Evolutionary conservation across 371 early-diverging fungal species (phyloP).

Genomic region (Entomophthora muscae): DNA sequence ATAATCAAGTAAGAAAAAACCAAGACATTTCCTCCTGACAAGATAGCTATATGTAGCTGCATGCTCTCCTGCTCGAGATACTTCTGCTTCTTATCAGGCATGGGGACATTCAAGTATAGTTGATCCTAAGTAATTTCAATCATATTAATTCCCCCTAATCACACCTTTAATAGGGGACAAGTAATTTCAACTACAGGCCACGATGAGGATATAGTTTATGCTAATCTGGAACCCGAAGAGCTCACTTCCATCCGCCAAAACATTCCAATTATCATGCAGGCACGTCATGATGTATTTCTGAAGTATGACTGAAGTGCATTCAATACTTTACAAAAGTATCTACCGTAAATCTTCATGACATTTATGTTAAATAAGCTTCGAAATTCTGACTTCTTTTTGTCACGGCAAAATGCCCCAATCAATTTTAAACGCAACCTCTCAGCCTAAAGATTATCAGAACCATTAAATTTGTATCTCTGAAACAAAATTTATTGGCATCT

Average conservation of each 20-base stretch:
- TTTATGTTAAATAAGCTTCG: no score
- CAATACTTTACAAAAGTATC: no score
- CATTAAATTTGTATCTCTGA: no score
- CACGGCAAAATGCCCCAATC: no score
- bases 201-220: conserved; percentile 65
- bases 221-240: conserved; percentile 47
- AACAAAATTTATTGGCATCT: no score
- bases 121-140: conserved; percentile 38
- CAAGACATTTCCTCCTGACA: conserved; percentile 9
- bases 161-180: conserved; percentile 21
- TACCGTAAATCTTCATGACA: no score
- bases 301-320: background rate
- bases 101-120: conserved; percentile 92
- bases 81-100: conserved; percentile 56
- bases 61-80: conserved; percentile 85
- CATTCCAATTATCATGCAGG: conserved; percentile 62
- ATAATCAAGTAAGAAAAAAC: conserved; percentile 25
- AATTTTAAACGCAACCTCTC: no score
- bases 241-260: conserved; percentile 37
- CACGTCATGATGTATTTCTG: conserved; percentile 76
- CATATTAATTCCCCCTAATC: background rate
- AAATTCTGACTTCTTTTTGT: no score
- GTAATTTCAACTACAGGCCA: conserved; percentile 54
- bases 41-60: conserved; percentile 67
- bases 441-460: no score